Base-by-base conservation (phyloP, 805 yeast species). In the Saccharomycopsis sp. region DNA sequence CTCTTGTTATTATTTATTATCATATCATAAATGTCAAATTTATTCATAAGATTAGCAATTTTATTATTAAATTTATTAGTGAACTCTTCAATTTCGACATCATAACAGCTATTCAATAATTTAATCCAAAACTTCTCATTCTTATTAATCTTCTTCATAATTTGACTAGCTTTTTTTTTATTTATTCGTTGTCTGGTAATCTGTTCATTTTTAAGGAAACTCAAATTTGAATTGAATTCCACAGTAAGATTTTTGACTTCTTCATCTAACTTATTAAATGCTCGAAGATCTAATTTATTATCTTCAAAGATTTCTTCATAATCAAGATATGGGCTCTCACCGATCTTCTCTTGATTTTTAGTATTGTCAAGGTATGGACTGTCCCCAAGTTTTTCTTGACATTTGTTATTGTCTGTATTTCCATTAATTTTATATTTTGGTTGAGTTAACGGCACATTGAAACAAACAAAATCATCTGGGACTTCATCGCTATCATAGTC, bases 361-460 rank as follows among this genome's bases (percentile, higher is more conserved):
- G 38, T 24, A 14, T 35, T 34, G 11, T 26, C 11, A 13, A 8
- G 11, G 6, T 5, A 7, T 8, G 35, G 35, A 9, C 35, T 31
- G 29, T 26, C 29, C 11, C 29, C 29, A n/a, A n/a, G n/a, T n/a
- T n/a, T n/a, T n/a, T n/a, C n/a, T n/a, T n/a, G n/a, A n/a, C n/a
- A n/a, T 13, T 26, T 13, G 29, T 9, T 13, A 8, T 8, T 13
- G 8, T 8, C 29, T 8, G 29, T 26, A 13, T 26, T 39, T 13
- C n/a, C 17, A 11, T 17, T 7, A 11, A 50, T 20, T 31, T 50
- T 48, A 23, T 43, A 29, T 11, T 44, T 38, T 9, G 48, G 41
- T 24, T 47, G 51, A 1, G 49, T 47, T n/a, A 50, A 47, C 36
- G 53, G 53, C 6, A 50, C 53, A 40, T 50, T 50, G 33, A 50